phyloP scores from a whole-genome alignment of 139 green algal species.

The Protoeuglena noctilucae region DNA sequence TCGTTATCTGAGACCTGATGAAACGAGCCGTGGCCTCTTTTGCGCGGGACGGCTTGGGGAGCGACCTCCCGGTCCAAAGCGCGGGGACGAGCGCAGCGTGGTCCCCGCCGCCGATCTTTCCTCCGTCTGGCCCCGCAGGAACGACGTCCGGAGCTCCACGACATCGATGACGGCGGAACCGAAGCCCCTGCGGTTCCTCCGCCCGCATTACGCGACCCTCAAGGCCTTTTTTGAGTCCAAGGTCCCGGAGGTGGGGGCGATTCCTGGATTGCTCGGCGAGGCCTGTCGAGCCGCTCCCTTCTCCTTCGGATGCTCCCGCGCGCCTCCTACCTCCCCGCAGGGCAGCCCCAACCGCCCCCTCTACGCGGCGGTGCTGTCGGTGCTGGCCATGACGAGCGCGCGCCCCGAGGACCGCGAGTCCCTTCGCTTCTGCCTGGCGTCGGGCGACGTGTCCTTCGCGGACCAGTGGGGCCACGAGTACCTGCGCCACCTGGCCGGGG shows the following conservation, averaged over 20 bases:
- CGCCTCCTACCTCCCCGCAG: neutral
- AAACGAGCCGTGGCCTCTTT: neutral
- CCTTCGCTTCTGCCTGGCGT: conserved; percentile 66
- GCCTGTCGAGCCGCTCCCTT: too few relatives aligned
- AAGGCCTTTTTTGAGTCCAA: too few relatives aligned
- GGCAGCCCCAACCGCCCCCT: neutral
- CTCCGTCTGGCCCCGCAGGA: conserved; percentile 9
- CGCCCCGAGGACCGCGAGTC: conserved; percentile 48
- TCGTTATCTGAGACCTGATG: conserved; percentile 18
- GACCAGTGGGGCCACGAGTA: conserved; percentile 93
- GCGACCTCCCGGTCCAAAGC: neutral
- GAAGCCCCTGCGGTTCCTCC: conserved; percentile 97
- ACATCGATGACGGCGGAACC: conserved; percentile 94
- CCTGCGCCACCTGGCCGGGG: conserved; percentile 77
- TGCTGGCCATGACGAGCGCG: conserved; percentile 80
- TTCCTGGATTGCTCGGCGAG: too few relatives aligned
- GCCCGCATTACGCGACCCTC: conserved; percentile 61
- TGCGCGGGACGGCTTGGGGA: conserved; percentile 1
- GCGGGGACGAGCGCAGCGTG: neutral
- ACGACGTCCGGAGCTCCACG: conserved; percentile 65
- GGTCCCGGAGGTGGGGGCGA: too few relatives aligned
- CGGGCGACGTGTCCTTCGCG: conserved; percentile 15
- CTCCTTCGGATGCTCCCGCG: too few relatives aligned
- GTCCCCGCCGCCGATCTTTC: neutral
- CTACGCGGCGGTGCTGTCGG: conserved; percentile 86